Conservation (phyloP, 2,329 filamentous ascomycete genomes). For the Monascus ruber region DNA sequence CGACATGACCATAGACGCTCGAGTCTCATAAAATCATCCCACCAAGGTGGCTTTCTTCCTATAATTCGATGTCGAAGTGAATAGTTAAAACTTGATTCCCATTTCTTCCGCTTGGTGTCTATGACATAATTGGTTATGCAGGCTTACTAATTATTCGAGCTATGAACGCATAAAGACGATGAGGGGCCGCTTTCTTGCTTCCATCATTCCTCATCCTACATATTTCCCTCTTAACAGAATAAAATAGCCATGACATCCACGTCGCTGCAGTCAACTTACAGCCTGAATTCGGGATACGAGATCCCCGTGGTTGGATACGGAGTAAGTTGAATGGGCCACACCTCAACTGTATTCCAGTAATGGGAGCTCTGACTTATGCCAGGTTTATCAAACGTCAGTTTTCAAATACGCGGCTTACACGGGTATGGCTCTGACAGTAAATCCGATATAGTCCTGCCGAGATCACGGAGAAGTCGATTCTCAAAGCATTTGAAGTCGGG, state of each 20-base stretch:
- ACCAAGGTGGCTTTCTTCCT: too few relatives aligned
- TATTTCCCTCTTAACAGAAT: too few relatives aligned
- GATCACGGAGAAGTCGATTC: slow-evolving; percentile 8
- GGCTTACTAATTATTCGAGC: too few relatives aligned
- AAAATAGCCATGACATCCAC: not conserved
- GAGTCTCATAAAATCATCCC: too few relatives aligned
- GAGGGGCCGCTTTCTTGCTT: too few relatives aligned
- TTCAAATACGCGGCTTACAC: not conserved
- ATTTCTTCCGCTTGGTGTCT: too few relatives aligned
- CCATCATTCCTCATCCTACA: too few relatives aligned
- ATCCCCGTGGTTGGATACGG: slow-evolving; percentile 50
- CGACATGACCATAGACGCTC: too few relatives aligned
- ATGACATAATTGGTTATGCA: too few relatives aligned
- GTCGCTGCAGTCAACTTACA: slow-evolving; percentile 25
- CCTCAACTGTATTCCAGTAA: not conserved
- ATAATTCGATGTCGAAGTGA: too few relatives aligned
- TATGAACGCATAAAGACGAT: too few relatives aligned
- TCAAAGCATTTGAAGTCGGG: slow-evolving; percentile 8
- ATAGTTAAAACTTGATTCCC: too few relatives aligned
- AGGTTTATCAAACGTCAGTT: slow-evolving; percentile 12
- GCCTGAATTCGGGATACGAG: slow-evolving; percentile 46
- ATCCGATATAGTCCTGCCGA: not conserved
- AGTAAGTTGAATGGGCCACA: slow-evolving; percentile 20
- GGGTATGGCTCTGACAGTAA: slow-evolving; percentile 6
- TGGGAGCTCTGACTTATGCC: not conserved